Base-by-base conservation (phyloP, 345 rosid genomes). In the Geranium brycei region DNA sequence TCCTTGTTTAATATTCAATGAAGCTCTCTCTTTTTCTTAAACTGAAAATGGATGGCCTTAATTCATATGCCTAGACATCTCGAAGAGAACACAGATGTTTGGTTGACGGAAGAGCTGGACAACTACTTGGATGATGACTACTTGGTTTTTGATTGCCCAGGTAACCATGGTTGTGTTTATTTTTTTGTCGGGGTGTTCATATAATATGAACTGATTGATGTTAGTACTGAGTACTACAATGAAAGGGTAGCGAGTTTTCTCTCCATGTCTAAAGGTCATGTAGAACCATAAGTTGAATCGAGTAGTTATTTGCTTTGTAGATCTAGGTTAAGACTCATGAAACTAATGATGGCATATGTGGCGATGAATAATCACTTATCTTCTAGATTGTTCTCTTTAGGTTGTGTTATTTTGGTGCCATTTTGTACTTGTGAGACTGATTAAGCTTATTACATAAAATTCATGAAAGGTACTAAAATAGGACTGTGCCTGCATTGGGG, bases 141-240 rank as follows among this genome's bases (percentile, higher is more conserved):
- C 69, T 81, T 92, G 51, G 81, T 89, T 51, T 92, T 92, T 65
- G 95, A 89, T 66, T 89, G 98, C 72, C 98, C 97, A 86, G 98
- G 98, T 89, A 65, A 66, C 17, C 23, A 28, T 18, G 40, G 5
- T 4, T 31, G 47, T 18, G 40, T 15, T 13, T 51, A 23, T 31
- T 3, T 23, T 23, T 23, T 23, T 23, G 40, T 17, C 35, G 18
- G 8, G 5, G 19, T 32, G 57, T 40, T 28, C 53, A 18, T 31
- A 7, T 0, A 23, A 23, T 23, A 2, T 23, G 28, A 23, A 23
- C 28, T 12, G 17, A 1, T 38, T 64, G 0, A 15, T 64, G 28
- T 5, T 55, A 38, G 51, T 53, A 53, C 18, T 19, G 30, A 64
- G 28, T 1, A 28, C 35, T 11, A 13, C 10, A 18, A 5, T 23